Percentiles rank a stretch among this genome's conserved stretches.
These are phyloP conservation scores for Cardamine chenopodiifolia DNA, from an alignment of 345 rosid species.

Conservation along the genomic window DNA sequence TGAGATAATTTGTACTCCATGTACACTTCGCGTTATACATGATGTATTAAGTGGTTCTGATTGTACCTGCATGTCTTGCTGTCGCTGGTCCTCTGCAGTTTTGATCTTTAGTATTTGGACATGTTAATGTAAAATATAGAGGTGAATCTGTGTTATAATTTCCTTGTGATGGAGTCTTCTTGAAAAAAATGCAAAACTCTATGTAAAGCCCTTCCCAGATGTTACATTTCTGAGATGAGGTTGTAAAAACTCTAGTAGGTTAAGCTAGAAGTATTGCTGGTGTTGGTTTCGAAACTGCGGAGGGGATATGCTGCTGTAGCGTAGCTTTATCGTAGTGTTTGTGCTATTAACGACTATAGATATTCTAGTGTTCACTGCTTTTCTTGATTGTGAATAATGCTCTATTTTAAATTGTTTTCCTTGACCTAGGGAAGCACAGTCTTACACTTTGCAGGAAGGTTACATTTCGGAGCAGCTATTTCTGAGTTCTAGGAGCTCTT, in stretches of 20 bases:
- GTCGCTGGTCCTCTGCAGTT: slow-evolving; percentile 5
- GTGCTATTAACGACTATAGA: slow-evolving; percentile 18
- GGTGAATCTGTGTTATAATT: slow-evolving; percentile 1
- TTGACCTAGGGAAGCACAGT: slow-evolving; percentile 63
- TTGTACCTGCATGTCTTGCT: slow-evolving; percentile 10
- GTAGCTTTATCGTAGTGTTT: slow-evolving; percentile 7
- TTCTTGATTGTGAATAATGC: slow-evolving; percentile 24
- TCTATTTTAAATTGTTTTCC: slow-evolving; percentile 29
- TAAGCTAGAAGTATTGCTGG: slow-evolving; percentile 22
- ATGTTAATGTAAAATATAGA: not conserved
- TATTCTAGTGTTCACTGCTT: slow-evolving; percentile 15
- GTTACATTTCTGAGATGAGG: slow-evolving; percentile 25
- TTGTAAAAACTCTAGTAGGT: slow-evolving; percentile 9
- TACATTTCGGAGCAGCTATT: slow-evolving; percentile 86
- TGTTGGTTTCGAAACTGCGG: slow-evolving; percentile 1
- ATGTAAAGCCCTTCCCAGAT: slow-evolving; percentile 6
- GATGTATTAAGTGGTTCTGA: slow-evolving; percentile 9
- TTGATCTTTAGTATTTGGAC: slow-evolving; percentile 14
- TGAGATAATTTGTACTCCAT: slow-evolving; percentile 18
- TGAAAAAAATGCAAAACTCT: not conserved
- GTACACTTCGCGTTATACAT: slow-evolving; percentile 4
- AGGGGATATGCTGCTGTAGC: slow-evolving; percentile 14
- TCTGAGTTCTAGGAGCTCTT: slow-evolving; percentile 68
- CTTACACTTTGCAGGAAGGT: slow-evolving; percentile 79
- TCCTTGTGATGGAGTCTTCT: slow-evolving; percentile 25